Evolutionary conservation across 208 protist species (phyloP), one percentile per base, ranked within the genome.

Genomic region (Leptomonas pyrrhocoris): DNA sequence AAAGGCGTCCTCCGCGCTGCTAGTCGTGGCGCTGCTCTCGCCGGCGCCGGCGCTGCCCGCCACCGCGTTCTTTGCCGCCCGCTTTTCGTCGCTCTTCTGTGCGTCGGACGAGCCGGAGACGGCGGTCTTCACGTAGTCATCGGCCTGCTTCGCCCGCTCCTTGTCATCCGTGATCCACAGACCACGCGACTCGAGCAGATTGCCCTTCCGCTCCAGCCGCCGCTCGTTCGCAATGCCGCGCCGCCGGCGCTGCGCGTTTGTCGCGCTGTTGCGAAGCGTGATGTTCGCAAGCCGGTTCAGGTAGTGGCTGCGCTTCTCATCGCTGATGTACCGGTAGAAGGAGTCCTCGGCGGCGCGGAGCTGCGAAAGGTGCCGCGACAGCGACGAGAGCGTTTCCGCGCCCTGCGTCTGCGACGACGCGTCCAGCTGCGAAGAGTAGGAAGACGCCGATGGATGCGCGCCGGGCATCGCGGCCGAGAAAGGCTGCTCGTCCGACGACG

Each of bases 91-190:
- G n/a, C 63, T 56, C 49, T 76, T 67, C 31, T 62, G 61, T 13
- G 54, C 31, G 9, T 67, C 54, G 23, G 57, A 51, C 18, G 51
- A 46, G 16, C 62, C 65, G 18, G 57, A 61, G 38, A 53, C 46
- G 23, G 69, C 46, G 4, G 57, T 68, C 48, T 78, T 80, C 54
- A 84, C 80, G 74, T 89, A 93, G 51, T 72, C 72, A 36, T 67
- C 72, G 3, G 80, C 80, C 53, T 86, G 81, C 50, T 83, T 74
- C 34, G 80, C 84, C 12, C 88, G 88, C 60, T 77, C 43, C 59
- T 83, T 68, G 60, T 91, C 86, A 60, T 91, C 83, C 4, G 83
- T 83, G 19, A 91, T 79, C 86, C 86, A 91, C 46, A 91, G 66
- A n/a, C 86, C 86, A 30, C 82, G 69, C 9, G 83, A 88, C 77